Conservation (phyloP, 2,329 filamentous ascomycete genomes). For the Drechslerella coelobrocha region DNA sequence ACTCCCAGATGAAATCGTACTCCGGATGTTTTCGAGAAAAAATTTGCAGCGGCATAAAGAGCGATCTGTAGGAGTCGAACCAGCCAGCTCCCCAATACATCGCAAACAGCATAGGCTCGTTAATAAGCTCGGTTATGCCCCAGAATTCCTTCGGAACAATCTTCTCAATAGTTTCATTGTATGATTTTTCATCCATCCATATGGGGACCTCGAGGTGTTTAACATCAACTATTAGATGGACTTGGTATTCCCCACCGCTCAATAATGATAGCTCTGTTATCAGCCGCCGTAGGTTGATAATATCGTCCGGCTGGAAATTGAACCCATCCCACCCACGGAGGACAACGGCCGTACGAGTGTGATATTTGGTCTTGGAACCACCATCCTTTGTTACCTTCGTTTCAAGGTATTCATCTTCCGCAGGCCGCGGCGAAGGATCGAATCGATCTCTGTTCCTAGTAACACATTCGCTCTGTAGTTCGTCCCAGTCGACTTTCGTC, state of each 20-base stretch:
- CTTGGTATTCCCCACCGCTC: conserved; percentile 86
- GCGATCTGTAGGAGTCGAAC: conserved; percentile 76
- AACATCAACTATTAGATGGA: conserved; percentile 84
- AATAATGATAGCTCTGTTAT: conserved; percentile 79
- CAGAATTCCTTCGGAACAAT: conserved; percentile 78
- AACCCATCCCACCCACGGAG: conserved; percentile 84
- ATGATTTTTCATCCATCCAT: conserved; percentile 78
- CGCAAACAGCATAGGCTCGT: conserved; percentile 88
- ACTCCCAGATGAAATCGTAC: conserved; percentile 92
- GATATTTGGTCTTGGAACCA: conserved; percentile 54
- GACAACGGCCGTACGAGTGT: conserved; percentile 76
- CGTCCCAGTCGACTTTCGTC: conserved; percentile 65
- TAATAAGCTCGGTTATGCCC: conserved; percentile 89
- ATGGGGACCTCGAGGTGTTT: conserved; percentile 76
- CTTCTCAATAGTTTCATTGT: conserved; percentile 70
- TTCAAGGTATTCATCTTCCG: conserved; percentile 19
- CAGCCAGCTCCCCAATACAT: conserved; percentile 70
- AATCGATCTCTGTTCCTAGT: conserved; percentile 72
- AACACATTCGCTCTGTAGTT: conserved; percentile 65
- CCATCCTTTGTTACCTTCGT: conserved; percentile 13
- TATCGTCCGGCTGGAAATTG: conserved; percentile 77
- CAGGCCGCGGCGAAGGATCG: conserved; percentile 53
- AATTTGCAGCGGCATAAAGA: conserved; percentile 93
- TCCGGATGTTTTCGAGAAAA: conserved; percentile 85
- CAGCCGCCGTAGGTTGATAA: conserved; percentile 81